phyloP scores from a whole-genome alignment of 306 rosid species.

The Fagus sylvatica region DNA sequence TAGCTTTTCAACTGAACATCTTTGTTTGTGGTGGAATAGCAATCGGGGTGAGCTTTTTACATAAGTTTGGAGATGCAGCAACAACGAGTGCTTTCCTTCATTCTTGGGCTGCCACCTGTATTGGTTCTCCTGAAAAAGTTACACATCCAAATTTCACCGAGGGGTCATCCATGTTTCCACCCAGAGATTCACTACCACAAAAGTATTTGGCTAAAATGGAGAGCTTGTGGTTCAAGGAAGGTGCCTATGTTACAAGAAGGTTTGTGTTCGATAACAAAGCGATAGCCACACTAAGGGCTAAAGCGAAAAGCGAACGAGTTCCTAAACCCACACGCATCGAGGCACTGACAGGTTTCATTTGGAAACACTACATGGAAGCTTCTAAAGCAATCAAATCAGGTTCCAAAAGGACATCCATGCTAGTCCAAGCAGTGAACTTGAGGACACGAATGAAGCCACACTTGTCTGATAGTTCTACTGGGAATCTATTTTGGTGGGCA shows the following conservation, averaged over 20 bases:
- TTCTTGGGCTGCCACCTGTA: slow-evolving; percentile 40
- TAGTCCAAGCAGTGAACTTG: slow-evolving; percentile 40
- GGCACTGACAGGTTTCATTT: too few relatives aligned
- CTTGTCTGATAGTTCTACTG: too few relatives aligned
- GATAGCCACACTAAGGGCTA: not conserved
- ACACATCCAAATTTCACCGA: slow-evolving; percentile 28
- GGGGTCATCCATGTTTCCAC: slow-evolving; percentile 38
- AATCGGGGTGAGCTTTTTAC: slow-evolving; percentile 39
- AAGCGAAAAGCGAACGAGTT: too few relatives aligned
- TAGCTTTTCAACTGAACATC: not conserved
- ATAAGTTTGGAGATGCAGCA: slow-evolving; percentile 42
- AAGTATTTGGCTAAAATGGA: slow-evolving; percentile 5
- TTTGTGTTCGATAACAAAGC: slow-evolving; percentile 37
- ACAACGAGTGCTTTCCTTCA: slow-evolving; percentile 30
- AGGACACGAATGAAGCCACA: slow-evolving; percentile 29
- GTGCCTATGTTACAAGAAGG: slow-evolving; percentile 34
- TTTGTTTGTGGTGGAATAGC: slow-evolving; percentile 61
- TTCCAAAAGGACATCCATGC: slow-evolving; percentile 5
- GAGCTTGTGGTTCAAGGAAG: slow-evolving; percentile 29
- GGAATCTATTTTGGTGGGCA: slow-evolving; percentile 8
- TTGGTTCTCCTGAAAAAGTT: slow-evolving; percentile 16
- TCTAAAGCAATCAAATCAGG: too few relatives aligned
- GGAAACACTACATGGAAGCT: too few relatives aligned
- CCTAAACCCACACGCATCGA: too few relatives aligned
- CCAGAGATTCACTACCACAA: slow-evolving; percentile 20